Percentiles rank a stretch among this genome's conserved stretches.
Evolutionary conservation across 2,329 filamentous ascomycete genomes (phyloP).

Genomic region (Chaetomium olivaceum): DNA sequence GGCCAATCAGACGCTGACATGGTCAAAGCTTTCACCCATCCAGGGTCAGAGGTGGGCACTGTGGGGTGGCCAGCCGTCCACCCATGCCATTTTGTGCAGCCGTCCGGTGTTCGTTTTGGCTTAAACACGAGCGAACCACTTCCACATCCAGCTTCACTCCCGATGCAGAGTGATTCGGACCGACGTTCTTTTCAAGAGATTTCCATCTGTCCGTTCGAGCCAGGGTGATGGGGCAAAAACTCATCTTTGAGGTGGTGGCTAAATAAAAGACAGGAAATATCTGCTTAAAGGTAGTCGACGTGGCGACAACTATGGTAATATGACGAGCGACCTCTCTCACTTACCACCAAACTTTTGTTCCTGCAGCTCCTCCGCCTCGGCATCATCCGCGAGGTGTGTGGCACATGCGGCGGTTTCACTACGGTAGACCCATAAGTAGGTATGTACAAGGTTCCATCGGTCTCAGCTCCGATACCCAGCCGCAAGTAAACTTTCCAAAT

Average conservation of each 20-base stretch:
- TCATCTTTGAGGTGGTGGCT: not conserved
- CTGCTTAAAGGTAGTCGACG: not conserved
- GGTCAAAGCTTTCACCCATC: not conserved
- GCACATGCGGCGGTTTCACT: not conserved
- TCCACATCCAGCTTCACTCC: not conserved
- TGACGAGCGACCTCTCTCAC: not conserved
- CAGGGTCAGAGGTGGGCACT: not conserved
- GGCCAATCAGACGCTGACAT: not conserved
- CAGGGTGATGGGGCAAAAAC: not conserved
- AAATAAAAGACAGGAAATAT: not conserved
- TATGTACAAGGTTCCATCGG: not conserved
- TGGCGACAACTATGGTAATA: not conserved
- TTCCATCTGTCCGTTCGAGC: not conserved
- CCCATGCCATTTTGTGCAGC: not conserved
- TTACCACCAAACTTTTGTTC: not conserved
- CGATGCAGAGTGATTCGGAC: not conserved
- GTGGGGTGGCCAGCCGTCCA: not conserved
- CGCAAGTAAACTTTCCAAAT: not conserved
- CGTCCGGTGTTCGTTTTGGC: not conserved
- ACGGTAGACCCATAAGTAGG: not conserved
- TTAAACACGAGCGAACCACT: not conserved
- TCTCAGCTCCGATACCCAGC: not conserved
- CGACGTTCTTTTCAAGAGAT: not conserved
- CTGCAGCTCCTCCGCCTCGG: constrained; percentile 5
- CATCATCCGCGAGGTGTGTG: not conserved